Percentiles rank a stretch among this genome's conserved stretches.
Evolutionary conservation across 768 basidiomycete genomes (phyloP).

Genomic region (Lentinus brumalis): DNA sequence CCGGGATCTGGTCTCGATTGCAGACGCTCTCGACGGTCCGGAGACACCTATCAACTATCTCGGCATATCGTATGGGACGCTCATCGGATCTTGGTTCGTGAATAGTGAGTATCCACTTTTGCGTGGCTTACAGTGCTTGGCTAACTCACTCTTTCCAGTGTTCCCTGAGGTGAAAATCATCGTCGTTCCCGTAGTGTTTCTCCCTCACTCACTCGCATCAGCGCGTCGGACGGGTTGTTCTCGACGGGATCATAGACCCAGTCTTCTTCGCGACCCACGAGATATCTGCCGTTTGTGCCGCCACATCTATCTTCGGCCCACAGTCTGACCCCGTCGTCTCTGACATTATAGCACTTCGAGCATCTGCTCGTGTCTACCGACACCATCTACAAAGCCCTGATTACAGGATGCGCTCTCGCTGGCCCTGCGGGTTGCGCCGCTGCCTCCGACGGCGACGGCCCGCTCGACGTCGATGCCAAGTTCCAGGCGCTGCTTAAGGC

Average conservation of each 20-base stretch:
- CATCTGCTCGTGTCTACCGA: neutral
- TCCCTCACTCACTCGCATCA: neutral
- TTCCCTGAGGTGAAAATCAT: slow-evolving; percentile 5
- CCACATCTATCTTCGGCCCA: no score
- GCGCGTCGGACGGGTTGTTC: slow-evolving; percentile 1
- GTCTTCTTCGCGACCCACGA: neutral
- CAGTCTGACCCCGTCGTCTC: no score
- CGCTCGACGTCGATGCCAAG: neutral
- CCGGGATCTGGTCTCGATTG: slow-evolving; percentile 8
- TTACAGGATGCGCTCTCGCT: slow-evolving; percentile 11
- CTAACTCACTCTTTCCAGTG: neutral
- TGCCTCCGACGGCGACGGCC: neutral
- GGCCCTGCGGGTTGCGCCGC: slow-evolving; percentile 9
- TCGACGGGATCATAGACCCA: slow-evolving; percentile 7
- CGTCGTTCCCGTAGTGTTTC: neutral
- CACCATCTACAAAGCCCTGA: slow-evolving; percentile 5
- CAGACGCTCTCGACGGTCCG: slow-evolving; percentile 4
- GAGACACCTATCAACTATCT: slow-evolving; percentile 7
- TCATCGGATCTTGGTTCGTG: slow-evolving; percentile 1
- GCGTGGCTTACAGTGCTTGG: neutral
- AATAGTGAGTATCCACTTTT: neutral
- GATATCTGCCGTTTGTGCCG: no score
- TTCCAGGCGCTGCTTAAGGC: neutral
- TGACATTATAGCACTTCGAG: no score
- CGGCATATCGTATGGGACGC: slow-evolving; percentile 4